phyloP scores from a whole-genome alignment of 352 stramenopile species.

The Globisporangium spiculum region DNA sequence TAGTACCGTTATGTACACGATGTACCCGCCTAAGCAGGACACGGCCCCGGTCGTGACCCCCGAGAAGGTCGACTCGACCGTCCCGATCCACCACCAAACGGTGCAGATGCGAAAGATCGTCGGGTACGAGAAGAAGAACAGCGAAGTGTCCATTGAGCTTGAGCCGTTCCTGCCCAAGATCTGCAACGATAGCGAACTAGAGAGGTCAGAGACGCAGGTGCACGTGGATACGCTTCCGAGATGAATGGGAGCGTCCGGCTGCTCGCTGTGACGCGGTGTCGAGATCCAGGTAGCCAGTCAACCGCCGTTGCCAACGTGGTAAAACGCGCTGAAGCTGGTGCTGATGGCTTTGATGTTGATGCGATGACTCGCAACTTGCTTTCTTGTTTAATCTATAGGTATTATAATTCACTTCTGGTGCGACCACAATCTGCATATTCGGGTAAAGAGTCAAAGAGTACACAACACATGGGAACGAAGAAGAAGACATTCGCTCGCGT shows the following conservation, averaged over 20 bases:
- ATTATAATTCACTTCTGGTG: slow-evolving; percentile 1
- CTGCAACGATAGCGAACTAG: background rate
- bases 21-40: slow-evolving; percentile 45
- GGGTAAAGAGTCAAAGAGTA: slow-evolving; percentile 7
- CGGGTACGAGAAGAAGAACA: slow-evolving; percentile 38
- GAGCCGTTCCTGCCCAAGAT: slow-evolving; percentile 40
- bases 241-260: slow-evolving; percentile 3
- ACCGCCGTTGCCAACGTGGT: background rate
- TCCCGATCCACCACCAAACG: slow-evolving; percentile 11
- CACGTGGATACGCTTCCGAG: slow-evolving; percentile 8
- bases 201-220: background rate
- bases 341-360: background rate
- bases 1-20: slow-evolving; percentile 69
- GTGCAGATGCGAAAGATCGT: slow-evolving; percentile 10
- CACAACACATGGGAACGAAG: slow-evolving; percentile 1
- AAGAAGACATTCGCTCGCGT: background rate
- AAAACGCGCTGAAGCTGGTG: background rate
- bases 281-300: background rate
- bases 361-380: background rate
- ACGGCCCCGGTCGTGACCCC: slow-evolving; percentile 20
- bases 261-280: background rate
- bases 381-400: background rate
- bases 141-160: slow-evolving; percentile 26
- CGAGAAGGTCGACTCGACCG: slow-evolving; percentile 17
- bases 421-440: background rate